These are phyloP conservation scores for Candida vaughaniae DNA, from an alignment of 805 yeast genomes.

Conservation along the genomic window DNA sequence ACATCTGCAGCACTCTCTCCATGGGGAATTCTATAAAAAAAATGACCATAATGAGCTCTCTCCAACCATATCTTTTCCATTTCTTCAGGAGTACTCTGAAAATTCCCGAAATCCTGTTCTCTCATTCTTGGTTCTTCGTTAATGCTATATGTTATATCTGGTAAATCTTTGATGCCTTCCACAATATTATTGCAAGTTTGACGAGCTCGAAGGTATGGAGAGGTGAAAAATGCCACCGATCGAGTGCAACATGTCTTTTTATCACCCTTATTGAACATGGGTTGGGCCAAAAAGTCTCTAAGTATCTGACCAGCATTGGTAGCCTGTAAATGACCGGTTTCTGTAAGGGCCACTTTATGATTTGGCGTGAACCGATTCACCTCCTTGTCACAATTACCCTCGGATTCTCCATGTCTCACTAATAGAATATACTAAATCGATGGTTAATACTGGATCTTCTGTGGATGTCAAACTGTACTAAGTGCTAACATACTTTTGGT, in stretches of 20 bases:
- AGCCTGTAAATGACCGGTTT: conserved; percentile 66
- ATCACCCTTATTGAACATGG: conserved; percentile 25
- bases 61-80: conserved; percentile 84
- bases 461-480: too few relatives aligned
- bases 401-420: conserved; percentile 91
- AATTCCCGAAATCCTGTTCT: conserved; percentile 94
- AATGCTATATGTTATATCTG: conserved; percentile 47
- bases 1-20: conserved; percentile 98
- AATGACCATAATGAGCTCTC: conserved; percentile 78
- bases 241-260: conserved; percentile 17
- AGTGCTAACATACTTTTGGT: conserved; percentile 11
- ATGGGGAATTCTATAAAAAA: conserved; percentile 83
- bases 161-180: conserved; percentile 51
- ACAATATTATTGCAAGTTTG: conserved; percentile 77
- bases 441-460: neutral
- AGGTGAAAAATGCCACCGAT: conserved; percentile 72
- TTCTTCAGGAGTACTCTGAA: conserved; percentile 71
- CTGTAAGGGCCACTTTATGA: conserved; percentile 74
- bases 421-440: conserved; percentile 59
- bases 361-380: conserved; percentile 79
- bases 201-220: conserved; percentile 82
- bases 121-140: conserved; percentile 89
- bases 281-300: conserved; percentile 33
- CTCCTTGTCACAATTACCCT: conserved; percentile 82
- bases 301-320: conserved; percentile 56